phyloP scores from a whole-genome alignment of 352 stramenopile genomes.

The Phytophthora hybrid region DNA sequence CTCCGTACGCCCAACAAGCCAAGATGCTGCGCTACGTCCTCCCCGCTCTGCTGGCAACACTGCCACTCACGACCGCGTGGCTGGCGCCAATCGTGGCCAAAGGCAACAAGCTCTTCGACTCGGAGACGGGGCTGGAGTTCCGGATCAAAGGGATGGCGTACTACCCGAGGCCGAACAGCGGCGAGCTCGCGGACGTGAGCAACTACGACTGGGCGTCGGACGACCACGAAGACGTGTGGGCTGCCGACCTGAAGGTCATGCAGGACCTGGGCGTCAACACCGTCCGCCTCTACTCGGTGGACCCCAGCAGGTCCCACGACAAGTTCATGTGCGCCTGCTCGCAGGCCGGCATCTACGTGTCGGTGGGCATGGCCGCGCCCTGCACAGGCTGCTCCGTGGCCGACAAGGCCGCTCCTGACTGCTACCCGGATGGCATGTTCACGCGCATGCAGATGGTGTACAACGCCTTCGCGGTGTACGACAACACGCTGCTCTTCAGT shows the following conservation, averaged over 20 bases:
- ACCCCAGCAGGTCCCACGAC: conserved; percentile 69
- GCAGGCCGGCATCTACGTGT: conserved; percentile 78
- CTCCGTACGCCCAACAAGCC: background rate
- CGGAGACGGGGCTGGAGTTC: conserved; percentile 67
- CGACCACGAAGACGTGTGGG: conserved; percentile 67
- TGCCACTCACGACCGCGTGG: conserved; percentile 42
- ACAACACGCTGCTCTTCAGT: conserved; percentile 74
- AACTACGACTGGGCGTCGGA: conserved; percentile 77
- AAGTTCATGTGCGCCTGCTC: conserved; percentile 83
- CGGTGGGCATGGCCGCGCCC: conserved; percentile 66
- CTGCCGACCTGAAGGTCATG: conserved; percentile 58
- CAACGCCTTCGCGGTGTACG: conserved; percentile 78
- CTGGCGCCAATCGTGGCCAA: conserved; percentile 58
- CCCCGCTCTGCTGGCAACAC: background rate
- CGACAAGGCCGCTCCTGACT: conserved; percentile 51
- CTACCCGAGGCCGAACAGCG: conserved; percentile 70
- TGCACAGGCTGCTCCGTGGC: conserved; percentile 55
- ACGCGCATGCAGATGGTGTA: conserved; percentile 70
- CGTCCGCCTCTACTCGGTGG: conserved; percentile 71
- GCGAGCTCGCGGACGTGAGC: conserved; percentile 54
- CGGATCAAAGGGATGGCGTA: conserved; percentile 76
- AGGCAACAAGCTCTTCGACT: conserved; percentile 90
- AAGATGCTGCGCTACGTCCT: conserved; percentile 9
- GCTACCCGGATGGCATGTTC: conserved; percentile 63
- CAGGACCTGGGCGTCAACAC: conserved; percentile 70